These are phyloP conservation scores for Phytophthora hibernalis DNA, from an alignment of 352 stramenopile species.

Conservation along the genomic window DNA sequence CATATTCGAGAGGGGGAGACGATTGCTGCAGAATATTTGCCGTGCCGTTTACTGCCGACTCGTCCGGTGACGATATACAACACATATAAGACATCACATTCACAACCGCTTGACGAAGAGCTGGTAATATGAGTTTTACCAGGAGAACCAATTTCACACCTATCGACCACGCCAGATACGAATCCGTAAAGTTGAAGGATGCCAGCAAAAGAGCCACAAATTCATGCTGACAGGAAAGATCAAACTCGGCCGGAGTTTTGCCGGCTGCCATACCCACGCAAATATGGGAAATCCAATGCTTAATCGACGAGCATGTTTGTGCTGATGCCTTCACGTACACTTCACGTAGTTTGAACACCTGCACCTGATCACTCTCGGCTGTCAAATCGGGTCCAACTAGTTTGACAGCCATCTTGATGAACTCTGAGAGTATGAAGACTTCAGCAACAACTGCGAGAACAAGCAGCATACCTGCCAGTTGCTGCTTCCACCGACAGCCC, in stretches of 20 bases:
- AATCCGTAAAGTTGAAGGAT: constrained; percentile 21
- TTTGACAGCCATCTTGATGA: constrained; percentile 21
- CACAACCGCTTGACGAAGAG: constrained; percentile 8
- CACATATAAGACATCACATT: constrained; percentile 10
- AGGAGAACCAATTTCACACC: constrained; percentile 33
- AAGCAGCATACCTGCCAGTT: constrained; percentile 26
- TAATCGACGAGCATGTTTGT: constrained; percentile 35
- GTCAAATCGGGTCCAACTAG: constrained; percentile 2
- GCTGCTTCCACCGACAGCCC: constrained; percentile 27
- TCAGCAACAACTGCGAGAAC: constrained; percentile 24
- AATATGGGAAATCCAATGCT: constrained; percentile 40
- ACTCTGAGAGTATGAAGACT: constrained; percentile 26
- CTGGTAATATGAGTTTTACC: constrained; percentile 25
- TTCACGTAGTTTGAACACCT: constrained; percentile 14
- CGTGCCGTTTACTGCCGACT: background rate
- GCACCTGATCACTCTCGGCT: constrained; percentile 6
- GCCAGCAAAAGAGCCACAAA: constrained; percentile 28
- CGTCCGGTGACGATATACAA: constrained; percentile 9
- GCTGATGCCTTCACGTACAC: constrained; percentile 28
- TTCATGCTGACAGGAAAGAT: constrained; percentile 32
- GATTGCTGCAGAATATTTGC: constrained; percentile 3
- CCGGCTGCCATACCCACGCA: constrained; percentile 18
- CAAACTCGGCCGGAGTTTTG: constrained; percentile 14
- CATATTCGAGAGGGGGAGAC: constrained; percentile 22
- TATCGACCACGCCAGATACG: constrained; percentile 34